These are phyloP conservation scores for Cucurbita maxima DNA, from an alignment of 306 rosid species.

Conservation along the genomic window DNA sequence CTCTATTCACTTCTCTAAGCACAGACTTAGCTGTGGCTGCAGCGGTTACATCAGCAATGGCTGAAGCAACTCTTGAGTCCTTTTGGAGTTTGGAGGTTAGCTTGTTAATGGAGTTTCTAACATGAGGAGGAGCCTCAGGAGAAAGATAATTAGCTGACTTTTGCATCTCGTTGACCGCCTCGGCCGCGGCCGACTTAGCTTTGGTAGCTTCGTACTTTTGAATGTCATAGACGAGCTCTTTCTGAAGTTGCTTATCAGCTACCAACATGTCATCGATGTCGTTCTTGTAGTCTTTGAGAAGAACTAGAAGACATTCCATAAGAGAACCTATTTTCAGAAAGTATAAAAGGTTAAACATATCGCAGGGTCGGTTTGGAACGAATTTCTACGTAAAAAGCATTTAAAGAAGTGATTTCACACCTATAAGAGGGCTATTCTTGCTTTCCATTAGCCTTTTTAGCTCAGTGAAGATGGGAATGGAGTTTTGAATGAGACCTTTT, in stretches of 20 bases:
- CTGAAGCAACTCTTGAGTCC: constrained; percentile 47
- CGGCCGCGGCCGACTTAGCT: constrained; percentile 51
- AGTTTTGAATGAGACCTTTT: constrained; percentile 72
- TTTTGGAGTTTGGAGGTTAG: constrained; percentile 11
- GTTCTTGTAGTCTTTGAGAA: constrained; percentile 82
- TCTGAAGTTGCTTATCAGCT: constrained; percentile 94
- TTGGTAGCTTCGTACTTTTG: constrained; percentile 59
- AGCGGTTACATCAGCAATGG: constrained; percentile 73
- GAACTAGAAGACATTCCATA: constrained; percentile 78
- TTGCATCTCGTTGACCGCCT: constrained; percentile 26
- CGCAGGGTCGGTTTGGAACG: no score
- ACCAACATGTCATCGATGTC: constrained; percentile 82
- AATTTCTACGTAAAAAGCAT: no score
- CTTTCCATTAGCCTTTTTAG: constrained; percentile 66
- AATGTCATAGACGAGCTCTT: constrained; percentile 73
- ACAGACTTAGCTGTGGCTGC: constrained; percentile 68
- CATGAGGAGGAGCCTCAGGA: constrained; percentile 18
- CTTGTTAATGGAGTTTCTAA: constrained; percentile 5
- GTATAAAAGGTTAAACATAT: not conserved
- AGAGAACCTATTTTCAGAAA: constrained; percentile 31
- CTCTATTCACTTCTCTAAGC: constrained; percentile 64
- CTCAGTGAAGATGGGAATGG: constrained; percentile 82
- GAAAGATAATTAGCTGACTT: constrained; percentile 23
- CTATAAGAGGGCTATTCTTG: constrained; percentile 72
- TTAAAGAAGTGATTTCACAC: not conserved